Evolutionary conservation across 148 eudicot genomes (phyloP).

Genomic region (Diospyros lotus): DNA sequence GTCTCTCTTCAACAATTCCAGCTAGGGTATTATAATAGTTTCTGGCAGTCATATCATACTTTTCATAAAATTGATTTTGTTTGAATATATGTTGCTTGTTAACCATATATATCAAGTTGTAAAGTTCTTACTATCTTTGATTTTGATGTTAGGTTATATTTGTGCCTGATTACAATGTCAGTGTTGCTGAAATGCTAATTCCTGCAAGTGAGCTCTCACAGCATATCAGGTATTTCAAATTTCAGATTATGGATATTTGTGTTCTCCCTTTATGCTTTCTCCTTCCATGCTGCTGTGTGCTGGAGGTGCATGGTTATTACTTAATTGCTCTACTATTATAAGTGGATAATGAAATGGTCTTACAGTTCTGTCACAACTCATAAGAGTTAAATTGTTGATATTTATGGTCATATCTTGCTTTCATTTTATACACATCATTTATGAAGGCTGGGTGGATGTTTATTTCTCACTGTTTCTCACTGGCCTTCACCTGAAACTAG

Average conservation of each 20-base stretch:
- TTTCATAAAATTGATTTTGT: background rate
- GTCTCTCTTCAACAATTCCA: background rate
- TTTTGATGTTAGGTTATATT: slow-evolving; percentile 61
- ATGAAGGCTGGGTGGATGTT: background rate
- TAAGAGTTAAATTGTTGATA: background rate
- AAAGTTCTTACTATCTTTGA: slow-evolving; percentile 12
- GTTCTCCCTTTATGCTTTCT: slow-evolving; percentile 1
- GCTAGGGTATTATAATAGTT: background rate
- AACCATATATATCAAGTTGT: background rate
- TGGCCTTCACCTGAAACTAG: background rate
- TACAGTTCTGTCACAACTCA: background rate
- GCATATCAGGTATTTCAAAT: slow-evolving; percentile 72
- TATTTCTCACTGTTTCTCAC: background rate
- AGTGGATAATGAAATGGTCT: slow-evolving; percentile 2
- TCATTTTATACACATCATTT: background rate
- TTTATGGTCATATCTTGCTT: background rate
- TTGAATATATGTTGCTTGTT: background rate
- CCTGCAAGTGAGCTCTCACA: slow-evolving; percentile 97
- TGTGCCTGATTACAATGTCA: slow-evolving; percentile 97
- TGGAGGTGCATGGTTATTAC: background rate
- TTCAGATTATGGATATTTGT: background rate
- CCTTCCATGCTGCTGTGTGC: background rate
- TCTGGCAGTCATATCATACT: background rate
- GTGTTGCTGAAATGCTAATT: slow-evolving; percentile 90
- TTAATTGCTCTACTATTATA: background rate